Base-by-base conservation (phyloP, 805 yeast species). In the Wickerhamiella cacticola region DNA sequence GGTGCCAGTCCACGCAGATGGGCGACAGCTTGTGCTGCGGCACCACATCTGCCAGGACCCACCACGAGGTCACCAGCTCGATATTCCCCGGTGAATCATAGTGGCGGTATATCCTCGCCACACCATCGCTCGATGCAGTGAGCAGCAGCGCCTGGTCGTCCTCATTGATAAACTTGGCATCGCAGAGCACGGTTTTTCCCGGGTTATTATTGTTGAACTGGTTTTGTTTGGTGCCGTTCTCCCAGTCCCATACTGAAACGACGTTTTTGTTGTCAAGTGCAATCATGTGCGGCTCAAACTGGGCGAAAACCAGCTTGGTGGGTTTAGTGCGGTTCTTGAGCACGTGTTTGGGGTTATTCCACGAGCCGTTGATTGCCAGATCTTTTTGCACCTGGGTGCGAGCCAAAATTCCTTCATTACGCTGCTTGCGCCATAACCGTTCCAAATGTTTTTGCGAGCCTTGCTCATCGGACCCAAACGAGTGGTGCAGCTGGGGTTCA, bases 1-100 rank as follows among this genome's bases (percentile, higher is more conserved):
- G 98, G 63, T 89, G 97, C 98, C 98, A 92, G 55, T 92, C 97
- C 9, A 88, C 78, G 16, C 86, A 73, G 46, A 89, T 67, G 3
- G 96, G 96, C 13, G 85, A 77, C 23, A 87, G 80, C 57, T 84
- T 73, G 22, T 89, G 83, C 0, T 94, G 80, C 22, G 86, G 69
- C 15, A 86, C 66, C 59, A 89, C 70, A 61, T 88, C 96, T 0
- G 94, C 82, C 50, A 92, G 70, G 0, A 95, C 96, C 61, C 96
- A 74, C 96, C 97, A 92, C 0, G 96, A 76, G 0, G 95, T 75
- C 2, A 87, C 77, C 46, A 85, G 64, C 55, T 81, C 80, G 6
- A 79, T 70, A 4, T 70, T 67, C 3, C 70, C 71, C 6, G 64
- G 53, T 13, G 75, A 72, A 48, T 82, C 80, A 61, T 85, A 82